phyloP scores from a whole-genome alignment of 306 rosid species.

The Leucaena leucocephala region DNA sequence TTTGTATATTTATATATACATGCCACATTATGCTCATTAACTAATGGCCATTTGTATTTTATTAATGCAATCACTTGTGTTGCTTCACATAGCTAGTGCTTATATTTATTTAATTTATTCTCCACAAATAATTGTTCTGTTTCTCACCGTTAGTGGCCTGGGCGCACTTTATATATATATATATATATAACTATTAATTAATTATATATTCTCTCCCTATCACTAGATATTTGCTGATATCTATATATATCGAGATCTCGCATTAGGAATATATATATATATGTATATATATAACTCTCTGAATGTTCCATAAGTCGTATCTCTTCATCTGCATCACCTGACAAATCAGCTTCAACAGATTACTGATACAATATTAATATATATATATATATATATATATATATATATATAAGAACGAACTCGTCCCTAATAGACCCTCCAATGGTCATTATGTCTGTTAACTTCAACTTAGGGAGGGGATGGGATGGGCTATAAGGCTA shows the following conservation, averaged over 20 bases:
- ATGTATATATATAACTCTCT: neutral
- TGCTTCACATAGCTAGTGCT: conserved; percentile 21
- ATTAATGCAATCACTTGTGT: conserved; percentile 24
- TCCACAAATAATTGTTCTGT: neutral
- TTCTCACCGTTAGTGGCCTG: conserved; percentile 25
- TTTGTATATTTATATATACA: neutral
- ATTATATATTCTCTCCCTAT: neutral
- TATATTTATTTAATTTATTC: conserved; percentile 5
- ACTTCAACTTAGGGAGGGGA: conserved; percentile 17
- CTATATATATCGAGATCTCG: neutral
- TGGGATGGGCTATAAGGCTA: neutral
- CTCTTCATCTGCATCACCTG: neutral
- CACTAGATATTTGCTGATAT: conserved; percentile 15
- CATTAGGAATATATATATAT: neutral
- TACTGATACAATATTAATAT: neutral
- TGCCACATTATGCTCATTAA: conserved; percentile 24
- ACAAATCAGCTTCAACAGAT: conserved; percentile 9
- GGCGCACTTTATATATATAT: neutral
- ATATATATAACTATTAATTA: neutral
- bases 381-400: neutral
- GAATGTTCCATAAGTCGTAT: conserved; percentile 10
- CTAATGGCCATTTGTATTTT: conserved; percentile 22
- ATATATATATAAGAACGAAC: neutral
- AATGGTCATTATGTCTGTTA: conserved; percentile 2
- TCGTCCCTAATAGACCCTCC: neutral